These are phyloP conservation scores for Coccomyxa sp. DNA, from an alignment of 139 green algal species.

Conservation along the genomic window DNA sequence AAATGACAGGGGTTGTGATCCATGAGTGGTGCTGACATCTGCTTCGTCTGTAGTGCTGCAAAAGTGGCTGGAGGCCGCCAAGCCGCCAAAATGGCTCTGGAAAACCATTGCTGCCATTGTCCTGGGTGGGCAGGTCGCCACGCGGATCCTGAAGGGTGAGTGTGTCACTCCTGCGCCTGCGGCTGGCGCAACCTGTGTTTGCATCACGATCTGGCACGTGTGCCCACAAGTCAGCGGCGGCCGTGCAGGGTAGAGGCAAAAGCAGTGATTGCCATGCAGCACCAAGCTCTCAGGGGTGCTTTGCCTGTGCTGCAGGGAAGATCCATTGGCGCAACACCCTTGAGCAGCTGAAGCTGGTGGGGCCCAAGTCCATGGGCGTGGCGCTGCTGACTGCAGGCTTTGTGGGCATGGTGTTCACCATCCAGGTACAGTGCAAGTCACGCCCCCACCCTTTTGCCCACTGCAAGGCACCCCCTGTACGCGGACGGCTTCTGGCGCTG, in stretches of 20 bases:
- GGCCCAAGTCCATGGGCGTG: slow-evolving; percentile 89
- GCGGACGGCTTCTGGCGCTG: no score
- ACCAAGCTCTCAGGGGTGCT: neutral
- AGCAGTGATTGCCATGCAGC: neutral
- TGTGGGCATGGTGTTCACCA: slow-evolving; percentile 99
- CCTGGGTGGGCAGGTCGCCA: slow-evolving; percentile 74
- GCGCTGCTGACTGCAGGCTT: slow-evolving; percentile 92
- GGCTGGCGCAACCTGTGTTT: neutral
- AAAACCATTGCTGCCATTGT: slow-evolving; percentile 68
- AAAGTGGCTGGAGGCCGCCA: neutral
- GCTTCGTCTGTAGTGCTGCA: neutral
- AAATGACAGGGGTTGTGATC: no score
- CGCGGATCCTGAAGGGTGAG: slow-evolving; percentile 71
- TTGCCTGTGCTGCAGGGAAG: slow-evolving; percentile 53
- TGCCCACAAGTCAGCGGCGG: neutral
- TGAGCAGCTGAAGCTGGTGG: slow-evolving; percentile 92
- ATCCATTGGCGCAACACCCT: slow-evolving; percentile 86
- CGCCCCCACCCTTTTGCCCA: no score
- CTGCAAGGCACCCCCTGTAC: no score
- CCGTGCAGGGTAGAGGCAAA: no score
- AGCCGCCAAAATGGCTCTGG: slow-evolving; percentile 78
- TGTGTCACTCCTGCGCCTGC: no score
- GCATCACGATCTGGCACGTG: neutral
- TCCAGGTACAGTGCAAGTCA: slow-evolving; percentile 70
- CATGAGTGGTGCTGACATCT: no score